These are phyloP conservation scores for Polyporus tsugae DNA, from an alignment of 1,284 basidiomycete species.

Conservation along the genomic window DNA sequence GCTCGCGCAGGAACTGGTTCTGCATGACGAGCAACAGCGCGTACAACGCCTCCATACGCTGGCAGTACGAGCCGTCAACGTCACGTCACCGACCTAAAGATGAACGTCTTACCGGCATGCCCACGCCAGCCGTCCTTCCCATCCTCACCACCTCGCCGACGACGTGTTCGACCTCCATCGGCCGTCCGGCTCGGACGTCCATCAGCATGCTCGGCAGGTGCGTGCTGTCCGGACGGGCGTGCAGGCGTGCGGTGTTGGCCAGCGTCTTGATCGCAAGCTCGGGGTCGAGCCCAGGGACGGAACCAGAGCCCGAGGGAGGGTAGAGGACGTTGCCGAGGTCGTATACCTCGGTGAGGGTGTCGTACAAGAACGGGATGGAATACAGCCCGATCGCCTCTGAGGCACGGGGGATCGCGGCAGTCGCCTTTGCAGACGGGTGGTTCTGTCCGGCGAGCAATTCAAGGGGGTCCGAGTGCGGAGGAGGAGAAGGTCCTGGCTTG, in stretches of 20 bases:
- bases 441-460: neutral
- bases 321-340: conserved; percentile 57
- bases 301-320: conserved; percentile 52
- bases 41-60: conserved; percentile 62
- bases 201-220: conserved; percentile 70
- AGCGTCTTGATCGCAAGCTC: conserved; percentile 51
- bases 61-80: neutral
- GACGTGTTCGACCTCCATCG: conserved; percentile 74
- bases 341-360: conserved; percentile 57
- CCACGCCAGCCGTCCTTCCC: conserved; percentile 54
- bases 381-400: conserved; percentile 49
- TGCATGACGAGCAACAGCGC: conserved; percentile 58
- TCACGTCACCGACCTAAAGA: neutral
- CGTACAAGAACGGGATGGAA: conserved; percentile 56
- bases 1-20: conserved; percentile 51
- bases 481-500: neutral
- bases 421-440: conserved; percentile 14
- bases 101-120: conserved; percentile 56
- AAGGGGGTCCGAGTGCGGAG: neutral
- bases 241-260: conserved; percentile 47
- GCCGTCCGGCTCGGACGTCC: conserved; percentile 59
- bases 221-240: conserved; percentile 51
- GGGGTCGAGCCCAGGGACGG: conserved; percentile 47
- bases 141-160: conserved; percentile 67
- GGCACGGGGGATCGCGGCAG: conserved; percentile 50